Evolutionary conservation across 2,329 filamentous ascomycete species (phyloP), one percentile per base, ranked within the genome.

Genomic region (Graphilbum sp.): DNA sequence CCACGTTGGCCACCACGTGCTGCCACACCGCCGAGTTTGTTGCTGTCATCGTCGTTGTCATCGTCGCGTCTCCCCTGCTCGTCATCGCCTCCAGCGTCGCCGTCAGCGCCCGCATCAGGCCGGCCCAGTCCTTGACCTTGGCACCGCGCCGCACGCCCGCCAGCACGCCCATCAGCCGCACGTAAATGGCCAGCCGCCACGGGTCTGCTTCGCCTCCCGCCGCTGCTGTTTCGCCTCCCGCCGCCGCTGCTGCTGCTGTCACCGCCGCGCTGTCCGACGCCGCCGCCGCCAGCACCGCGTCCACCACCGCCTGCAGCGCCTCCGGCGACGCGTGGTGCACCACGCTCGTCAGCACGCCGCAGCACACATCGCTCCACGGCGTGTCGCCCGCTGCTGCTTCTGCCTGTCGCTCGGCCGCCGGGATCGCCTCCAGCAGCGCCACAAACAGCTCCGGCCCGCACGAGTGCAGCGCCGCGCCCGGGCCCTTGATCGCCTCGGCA

Each of bases 121-220:
- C 51, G 35, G 66, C 61, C 90, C 90, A 98, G 45, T 80, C 64
- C 11, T 58, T 62, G 24, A 96, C 66, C 45, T 88, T 71, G 31
- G 67, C 67, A 13, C 86, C 90, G 53, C 80, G 86, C 33, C 88
- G 72, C n/a, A 90, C 86, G 31, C 80, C 79, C n/a, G 72, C 66
- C 32, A 79, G 60, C 2, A 78, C 69, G 23, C 81, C 79, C 5
- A 94, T 59, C 15, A 88, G 61, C 41, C 63, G 60, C 24, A 73
- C 50, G 37, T 68, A 62, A 32, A 75, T 54, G 9, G 67, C 55
- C 8, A 68, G 49, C 21, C 60, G 57, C 49, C 63, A 55, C 1
- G 61, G 54, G 41, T 54, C 42, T 40, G 54, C 17, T 5, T 13
- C n/a, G 1, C 11, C 17, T 4, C 18, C 17, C 15, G 24, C 37